Conservation (phyloP, 2,329 filamentous ascomycete species). For the Ceratocystis huliohia region DNA sequence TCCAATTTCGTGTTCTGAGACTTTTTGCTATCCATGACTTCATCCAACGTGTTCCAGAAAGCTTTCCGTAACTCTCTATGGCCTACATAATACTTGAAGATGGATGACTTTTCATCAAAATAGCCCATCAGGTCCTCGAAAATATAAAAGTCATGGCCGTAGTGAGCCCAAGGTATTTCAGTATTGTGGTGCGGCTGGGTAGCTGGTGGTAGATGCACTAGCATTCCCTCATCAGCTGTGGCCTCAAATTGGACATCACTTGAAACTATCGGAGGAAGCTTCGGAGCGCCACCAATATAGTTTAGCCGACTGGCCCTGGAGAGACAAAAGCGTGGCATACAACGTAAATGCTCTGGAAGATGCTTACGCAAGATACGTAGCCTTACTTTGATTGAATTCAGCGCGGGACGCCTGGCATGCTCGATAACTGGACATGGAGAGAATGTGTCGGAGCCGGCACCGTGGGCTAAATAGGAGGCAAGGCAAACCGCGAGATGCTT, state of each 20-base stretch:
- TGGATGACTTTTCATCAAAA: neutral
- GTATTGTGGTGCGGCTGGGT: neutral
- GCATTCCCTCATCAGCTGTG: neutral
- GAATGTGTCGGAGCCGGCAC: neutral
- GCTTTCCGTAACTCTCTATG: neutral
- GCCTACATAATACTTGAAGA: conserved; percentile 5
- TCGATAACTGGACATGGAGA: neutral
- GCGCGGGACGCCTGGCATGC: neutral
- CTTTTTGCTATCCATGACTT: neutral
- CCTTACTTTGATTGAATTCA: neutral
- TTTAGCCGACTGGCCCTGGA: neutral
- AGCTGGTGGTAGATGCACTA: neutral
- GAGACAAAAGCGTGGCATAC: neutral
- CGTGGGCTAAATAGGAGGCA: neutral
- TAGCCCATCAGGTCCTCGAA: conserved; percentile 9
- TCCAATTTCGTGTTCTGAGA: neutral
- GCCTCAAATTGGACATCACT: neutral
- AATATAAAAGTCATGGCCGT: conserved; percentile 9
- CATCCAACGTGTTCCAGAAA: conserved; percentile 3
- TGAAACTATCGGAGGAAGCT: neutral
- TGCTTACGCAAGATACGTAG: neutral
- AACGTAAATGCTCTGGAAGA: conserved; percentile 1
- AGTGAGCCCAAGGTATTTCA: neutral
- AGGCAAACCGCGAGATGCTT: neutral
- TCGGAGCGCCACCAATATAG: neutral